Evolutionary conservation across 1,139 yeast species (phyloP), one percentile per base, ranked within the genome.

Genomic region (Candida sp.): DNA sequence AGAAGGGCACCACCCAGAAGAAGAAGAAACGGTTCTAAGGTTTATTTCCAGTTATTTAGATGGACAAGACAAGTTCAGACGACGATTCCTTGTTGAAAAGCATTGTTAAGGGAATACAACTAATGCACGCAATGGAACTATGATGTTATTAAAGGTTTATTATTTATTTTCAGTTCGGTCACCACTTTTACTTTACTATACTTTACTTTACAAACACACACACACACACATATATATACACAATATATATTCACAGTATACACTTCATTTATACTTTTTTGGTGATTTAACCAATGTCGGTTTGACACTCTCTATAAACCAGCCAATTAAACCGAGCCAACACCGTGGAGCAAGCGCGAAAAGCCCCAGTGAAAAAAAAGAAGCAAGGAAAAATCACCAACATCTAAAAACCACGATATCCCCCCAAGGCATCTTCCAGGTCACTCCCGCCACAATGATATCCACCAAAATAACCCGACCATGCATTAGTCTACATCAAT

Each of bases 1-100:
- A 74, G 51, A 68, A 63, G 25, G 77, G 81, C 7, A 68, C 76
- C 7, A 40, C 54, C 9, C 35, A 33, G 26, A 23, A 8, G 0
- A 55, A 57, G 33, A 42, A 44, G 43, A 54, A 52, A 35, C 27
- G 33, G 12, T 23, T 17, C 27, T 34, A 35, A 17, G 22, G 4
- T 28, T n/a, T 17, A 26, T 12, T 22, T 12, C 12, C 11, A 17
- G 23, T 34, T 34, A 17, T 12, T 12, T n/a, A 5, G 11, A 34
- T 34, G 38, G 38, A 25, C 12, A 34, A 12, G 11, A 32, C 3
- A 34, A 34, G 23, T 33, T 28, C 17, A 17, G 17, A 17, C 17
- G 22, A 3, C 4, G 11, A 8, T 40, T 28, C 12, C 11, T 28
- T 12, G 9, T 28, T 12, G 4, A 7, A 38, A 38, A 38, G 43